Conservation (phyloP, 495 filamentous ascomycete species). For the Aspergillus taichungensis region DNA sequence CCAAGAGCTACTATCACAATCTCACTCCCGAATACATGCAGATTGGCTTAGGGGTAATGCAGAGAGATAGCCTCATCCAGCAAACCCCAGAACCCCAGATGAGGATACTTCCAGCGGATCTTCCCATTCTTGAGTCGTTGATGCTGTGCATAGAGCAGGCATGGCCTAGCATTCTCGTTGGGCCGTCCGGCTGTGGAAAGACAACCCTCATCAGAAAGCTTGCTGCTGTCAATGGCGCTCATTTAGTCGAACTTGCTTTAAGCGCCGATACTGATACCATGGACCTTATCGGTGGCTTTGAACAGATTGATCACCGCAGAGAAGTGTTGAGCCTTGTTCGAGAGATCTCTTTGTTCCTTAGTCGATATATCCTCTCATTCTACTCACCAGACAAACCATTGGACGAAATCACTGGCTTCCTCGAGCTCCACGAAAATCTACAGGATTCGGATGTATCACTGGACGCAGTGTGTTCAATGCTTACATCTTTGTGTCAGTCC, state of each 20-base stretch:
- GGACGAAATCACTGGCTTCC: constrained; percentile 21
- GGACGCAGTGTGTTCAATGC: constrained; percentile 24
- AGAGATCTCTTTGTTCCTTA: constrained; percentile 47
- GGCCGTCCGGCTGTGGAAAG: constrained; percentile 80
- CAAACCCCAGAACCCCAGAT: constrained; percentile 45
- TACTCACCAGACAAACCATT: constrained; percentile 34
- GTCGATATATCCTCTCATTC: constrained; percentile 40
- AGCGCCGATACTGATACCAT: constrained; percentile 93
- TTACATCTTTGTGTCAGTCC: constrained; percentile 23
- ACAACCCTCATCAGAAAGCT: constrained; percentile 67
- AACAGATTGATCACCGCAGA: constrained; percentile 78
- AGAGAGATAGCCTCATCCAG: constrained; percentile 49
- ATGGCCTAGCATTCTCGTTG: constrained; percentile 83
- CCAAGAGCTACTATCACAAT: constrained; percentile 50
- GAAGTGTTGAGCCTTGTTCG: constrained; percentile 46
- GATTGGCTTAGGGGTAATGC: constrained; percentile 66
- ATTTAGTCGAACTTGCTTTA: constrained; percentile 68
- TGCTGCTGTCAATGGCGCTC: constrained; percentile 65
- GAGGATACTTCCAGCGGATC: constrained; percentile 46
- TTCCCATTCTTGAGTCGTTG: constrained; percentile 70
- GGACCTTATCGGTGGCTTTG: constrained; percentile 94
- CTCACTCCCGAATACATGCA: constrained; percentile 62
- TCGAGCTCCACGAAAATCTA: constrained; percentile 29
- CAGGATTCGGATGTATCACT: constrained; percentile 24
- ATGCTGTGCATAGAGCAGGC: constrained; percentile 78